phyloP scores from a whole-genome alignment of 306 rosid species.

The Medicago truncatula region DNA sequence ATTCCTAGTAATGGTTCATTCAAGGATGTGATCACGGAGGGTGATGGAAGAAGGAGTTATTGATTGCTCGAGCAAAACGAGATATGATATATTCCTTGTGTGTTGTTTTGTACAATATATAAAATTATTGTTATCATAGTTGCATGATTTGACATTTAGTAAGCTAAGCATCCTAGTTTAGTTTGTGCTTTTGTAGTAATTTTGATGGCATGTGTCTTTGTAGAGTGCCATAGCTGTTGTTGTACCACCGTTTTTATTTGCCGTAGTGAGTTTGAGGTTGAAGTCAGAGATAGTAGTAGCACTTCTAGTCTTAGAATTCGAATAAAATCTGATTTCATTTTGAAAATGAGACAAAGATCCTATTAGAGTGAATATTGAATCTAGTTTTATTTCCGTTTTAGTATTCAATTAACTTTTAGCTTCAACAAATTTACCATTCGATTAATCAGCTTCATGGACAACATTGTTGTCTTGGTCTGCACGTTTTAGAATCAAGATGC shows the following conservation, averaged over 20 bases:
- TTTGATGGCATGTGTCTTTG: constrained; percentile 26
- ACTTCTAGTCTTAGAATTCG: not conserved
- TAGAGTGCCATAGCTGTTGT: not conserved
- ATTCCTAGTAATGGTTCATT: constrained; percentile 89
- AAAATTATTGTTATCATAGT: constrained; percentile 10
- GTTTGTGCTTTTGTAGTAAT: not conserved
- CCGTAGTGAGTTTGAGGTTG: constrained; percentile 1
- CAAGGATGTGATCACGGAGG: constrained; percentile 87
- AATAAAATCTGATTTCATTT: not conserved
- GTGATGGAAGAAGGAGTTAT: constrained; percentile 76
- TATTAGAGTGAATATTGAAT: not conserved
- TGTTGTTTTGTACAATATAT: constrained; percentile 41
- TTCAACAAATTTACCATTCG: not conserved
- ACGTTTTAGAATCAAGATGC: constrained; percentile 7
- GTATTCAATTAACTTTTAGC: not conserved
- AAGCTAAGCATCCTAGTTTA: constrained; percentile 28
- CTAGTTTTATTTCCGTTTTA: constrained; percentile 5
- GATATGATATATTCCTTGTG: not conserved
- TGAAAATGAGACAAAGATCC: not conserved
- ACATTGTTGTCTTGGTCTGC: constrained; percentile 17
- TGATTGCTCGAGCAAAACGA: constrained; percentile 27
- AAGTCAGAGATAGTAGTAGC: constrained; percentile 24
- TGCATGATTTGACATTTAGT: not conserved
- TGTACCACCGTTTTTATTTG: not conserved
- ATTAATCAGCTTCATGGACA: not conserved